These are phyloP conservation scores for Penicillium longicatenatum DNA, from an alignment of 495 filamentous ascomycete genomes.

Conservation along the genomic window DNA sequence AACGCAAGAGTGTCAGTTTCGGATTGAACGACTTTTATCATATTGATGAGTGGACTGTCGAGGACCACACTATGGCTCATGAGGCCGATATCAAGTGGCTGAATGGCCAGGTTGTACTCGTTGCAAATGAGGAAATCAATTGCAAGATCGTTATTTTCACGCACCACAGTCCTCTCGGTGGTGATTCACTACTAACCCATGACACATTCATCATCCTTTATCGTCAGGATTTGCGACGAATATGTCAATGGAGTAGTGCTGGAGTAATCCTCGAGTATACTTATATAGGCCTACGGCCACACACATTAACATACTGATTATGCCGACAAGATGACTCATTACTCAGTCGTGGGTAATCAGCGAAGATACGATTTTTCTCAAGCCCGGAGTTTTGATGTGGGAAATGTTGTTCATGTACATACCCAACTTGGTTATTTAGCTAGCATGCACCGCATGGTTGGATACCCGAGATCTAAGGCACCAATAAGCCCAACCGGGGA, in stretches of 20 bases:
- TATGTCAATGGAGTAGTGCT: slow-evolving; percentile 46
- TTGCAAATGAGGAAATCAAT: slow-evolving; percentile 35
- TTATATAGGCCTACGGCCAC: slow-evolving; percentile 61
- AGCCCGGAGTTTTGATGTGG: slow-evolving; percentile 27
- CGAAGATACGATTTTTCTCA: slow-evolving; percentile 41
- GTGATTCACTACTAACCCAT: slow-evolving; percentile 40
- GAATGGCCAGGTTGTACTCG: slow-evolving; percentile 44
- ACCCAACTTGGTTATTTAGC: not conserved
- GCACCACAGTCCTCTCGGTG: slow-evolving; percentile 52
- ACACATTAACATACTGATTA: slow-evolving; percentile 58
- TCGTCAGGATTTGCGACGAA: slow-evolving; percentile 50
- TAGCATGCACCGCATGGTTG: not conserved
- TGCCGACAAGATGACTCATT: slow-evolving; percentile 26
- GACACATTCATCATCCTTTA: slow-evolving; percentile 42
- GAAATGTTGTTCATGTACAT: slow-evolving; percentile 22
- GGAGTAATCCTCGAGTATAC: slow-evolving; percentile 41
- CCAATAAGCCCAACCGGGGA: not conserved
- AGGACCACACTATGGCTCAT: slow-evolving; percentile 43
- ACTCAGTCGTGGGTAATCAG: slow-evolving; percentile 40
- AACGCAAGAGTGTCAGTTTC: slow-evolving; percentile 27
- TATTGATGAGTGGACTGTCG: slow-evolving; percentile 49
- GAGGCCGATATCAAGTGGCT: slow-evolving; percentile 51
- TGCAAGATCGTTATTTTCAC: slow-evolving; percentile 51
- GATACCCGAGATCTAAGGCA: not conserved
- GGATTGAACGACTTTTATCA: slow-evolving; percentile 53